A percentile compares a stretch with the other conserved stretches of the same genome.
Conservation (phyloP, 768 basidiomycete genomes). For the Termitomyces sp. region DNA sequence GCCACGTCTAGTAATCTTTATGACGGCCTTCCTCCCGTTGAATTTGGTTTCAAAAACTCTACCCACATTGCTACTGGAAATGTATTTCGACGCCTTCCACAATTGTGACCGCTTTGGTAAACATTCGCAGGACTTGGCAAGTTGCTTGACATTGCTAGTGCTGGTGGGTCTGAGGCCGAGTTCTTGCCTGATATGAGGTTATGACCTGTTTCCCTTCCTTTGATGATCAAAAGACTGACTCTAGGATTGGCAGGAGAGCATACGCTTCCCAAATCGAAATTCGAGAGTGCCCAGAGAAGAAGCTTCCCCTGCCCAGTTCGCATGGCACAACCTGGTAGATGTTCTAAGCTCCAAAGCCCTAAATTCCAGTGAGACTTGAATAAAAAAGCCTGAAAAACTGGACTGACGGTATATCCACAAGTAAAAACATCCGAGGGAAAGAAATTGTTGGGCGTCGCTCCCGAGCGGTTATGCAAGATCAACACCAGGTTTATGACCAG, state of each 20-base stretch:
- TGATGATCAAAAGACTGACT: conserved; percentile 26
- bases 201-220: background rate
- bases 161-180: too few species aligned
- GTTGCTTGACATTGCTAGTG: too few species aligned
- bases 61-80: too few species aligned
- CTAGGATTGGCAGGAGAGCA: conserved; percentile 73
- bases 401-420: too few species aligned
- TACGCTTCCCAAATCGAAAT: conserved; percentile 45
- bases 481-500: conserved; percentile 69
- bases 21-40: too few species aligned
- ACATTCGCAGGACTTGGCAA: too few species aligned
- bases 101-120: too few species aligned
- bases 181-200: conserved; percentile 32
- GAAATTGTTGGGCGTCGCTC: conserved; percentile 61
- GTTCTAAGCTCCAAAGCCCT: conserved; percentile 88
- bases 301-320: conserved; percentile 59
- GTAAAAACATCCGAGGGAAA: conserved; percentile 65
- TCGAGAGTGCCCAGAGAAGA: conserved; percentile 63
- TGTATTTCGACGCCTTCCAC: too few species aligned
- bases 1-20: too few species aligned
- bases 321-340: conserved; percentile 63
- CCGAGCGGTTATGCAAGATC: conserved; percentile 76
- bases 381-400: background rate
- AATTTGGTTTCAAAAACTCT: too few species aligned
- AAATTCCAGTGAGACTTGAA: conserved; percentile 15